Evolutionary conservation across 1,139 yeast genomes (phyloP).

Genomic region (Hemisphaericaspora xylanilytica): DNA sequence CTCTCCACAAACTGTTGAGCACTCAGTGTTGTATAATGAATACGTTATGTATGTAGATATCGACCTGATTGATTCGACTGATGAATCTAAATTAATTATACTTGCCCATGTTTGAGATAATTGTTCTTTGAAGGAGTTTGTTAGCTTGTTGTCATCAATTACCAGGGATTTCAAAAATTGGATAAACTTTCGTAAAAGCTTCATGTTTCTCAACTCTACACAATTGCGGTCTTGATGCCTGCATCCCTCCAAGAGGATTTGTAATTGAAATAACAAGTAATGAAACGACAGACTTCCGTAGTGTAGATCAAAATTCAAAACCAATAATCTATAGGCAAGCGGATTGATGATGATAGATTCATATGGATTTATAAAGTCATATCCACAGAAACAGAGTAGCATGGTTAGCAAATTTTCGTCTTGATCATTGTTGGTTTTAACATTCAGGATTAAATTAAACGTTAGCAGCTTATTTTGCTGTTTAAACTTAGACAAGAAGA

Average conservation of each 20-base stretch:
- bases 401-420: conserved; percentile 19
- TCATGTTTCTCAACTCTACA: conserved; percentile 50
- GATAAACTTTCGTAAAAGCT: conserved; percentile 50
- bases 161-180: conserved; percentile 45
- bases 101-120: conserved; percentile 21
- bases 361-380: conserved; percentile 21
- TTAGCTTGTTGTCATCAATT: conserved; percentile 13
- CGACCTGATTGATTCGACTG: conserved; percentile 38
- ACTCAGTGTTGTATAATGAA: conserved; percentile 31
- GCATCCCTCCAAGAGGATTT: conserved; percentile 51
- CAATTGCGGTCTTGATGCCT: conserved; percentile 49
- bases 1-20: conserved; percentile 30
- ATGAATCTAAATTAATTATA: conserved; percentile 30
- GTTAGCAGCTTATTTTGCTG: conserved; percentile 21
- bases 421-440: conserved; percentile 6
- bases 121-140: conserved; percentile 17
- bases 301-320: conserved; percentile 37
- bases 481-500: conserved; percentile 31
- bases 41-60: conserved; percentile 37
- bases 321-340: conserved; percentile 27
- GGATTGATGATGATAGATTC: conserved; percentile 33
- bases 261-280: conserved; percentile 54
- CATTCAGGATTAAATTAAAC: conserved; percentile 15
- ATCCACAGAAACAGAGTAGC: conserved; percentile 26
- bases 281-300: conserved; percentile 43